Conservation (phyloP, 768 basidiomycete genomes). For the Pleurotus sapidus region DNA sequence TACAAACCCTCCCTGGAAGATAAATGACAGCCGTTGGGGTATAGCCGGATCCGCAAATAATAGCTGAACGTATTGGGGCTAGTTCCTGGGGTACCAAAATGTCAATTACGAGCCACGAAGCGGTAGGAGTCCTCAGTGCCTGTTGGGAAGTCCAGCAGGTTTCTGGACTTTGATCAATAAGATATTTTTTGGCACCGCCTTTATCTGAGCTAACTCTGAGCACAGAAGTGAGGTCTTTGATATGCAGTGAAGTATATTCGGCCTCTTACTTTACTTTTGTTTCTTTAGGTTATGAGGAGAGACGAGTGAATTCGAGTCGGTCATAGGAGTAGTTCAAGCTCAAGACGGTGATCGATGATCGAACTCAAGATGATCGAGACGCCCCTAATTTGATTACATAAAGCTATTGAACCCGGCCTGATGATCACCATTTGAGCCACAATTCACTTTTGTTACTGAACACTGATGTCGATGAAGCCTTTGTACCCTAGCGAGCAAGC, state of each 20-base stretch:
- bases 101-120: conserved; percentile 1
- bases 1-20: conserved; percentile 87
- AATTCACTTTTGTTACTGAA: background rate
- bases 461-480: background rate
- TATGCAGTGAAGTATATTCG: background rate
- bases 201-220: conserved; percentile 81
- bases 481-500: background rate
- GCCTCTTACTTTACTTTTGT: conserved; percentile 46
- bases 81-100: conserved; percentile 46
- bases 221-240: conserved; percentile 2
- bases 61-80: conserved; percentile 74
- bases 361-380: background rate
- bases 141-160: conserved; percentile 87
- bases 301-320: conserved; percentile 21
- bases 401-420: too few species aligned
- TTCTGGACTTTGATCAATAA: conserved; percentile 69
- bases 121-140: conserved; percentile 29
- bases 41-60: conserved; percentile 51
- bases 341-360: background rate
- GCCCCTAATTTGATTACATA: too few species aligned
- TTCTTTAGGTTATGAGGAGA: conserved; percentile 39
- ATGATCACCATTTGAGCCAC: background rate
- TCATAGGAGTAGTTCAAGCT: conserved; percentile 8
- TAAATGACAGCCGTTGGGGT: conserved; percentile 55
- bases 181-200: conserved; percentile 64